phyloP scores from a whole-genome alignment of 1,284 basidiomycete genomes.

The Caloboletus firmus region DNA sequence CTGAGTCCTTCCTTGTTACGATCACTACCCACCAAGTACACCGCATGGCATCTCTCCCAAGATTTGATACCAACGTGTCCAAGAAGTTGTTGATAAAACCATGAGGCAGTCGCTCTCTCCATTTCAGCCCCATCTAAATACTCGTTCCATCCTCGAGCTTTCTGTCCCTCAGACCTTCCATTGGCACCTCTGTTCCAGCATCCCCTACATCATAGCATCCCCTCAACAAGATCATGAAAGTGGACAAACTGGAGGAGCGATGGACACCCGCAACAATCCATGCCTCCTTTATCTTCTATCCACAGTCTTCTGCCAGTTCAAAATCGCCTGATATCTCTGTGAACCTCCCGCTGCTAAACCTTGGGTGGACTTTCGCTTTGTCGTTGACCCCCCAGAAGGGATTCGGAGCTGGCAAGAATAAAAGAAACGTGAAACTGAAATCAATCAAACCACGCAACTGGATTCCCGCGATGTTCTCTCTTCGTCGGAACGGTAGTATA shows the following conservation, averaged over 20 bases:
- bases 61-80: background rate
- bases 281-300: constrained; percentile 1
- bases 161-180: background rate
- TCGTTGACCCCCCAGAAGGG: background rate
- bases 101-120: background rate
- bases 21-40: background rate
- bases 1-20: too few relatives aligned
- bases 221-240: background rate
- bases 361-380: constrained; percentile 24
- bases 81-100: background rate
- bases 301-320: background rate
- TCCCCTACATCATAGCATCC: background rate
- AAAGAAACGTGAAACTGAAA: too few relatives aligned
- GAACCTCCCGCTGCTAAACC: constrained; percentile 10
- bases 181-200: background rate
- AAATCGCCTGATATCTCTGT: background rate
- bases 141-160: background rate
- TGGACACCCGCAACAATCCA: constrained; percentile 19
- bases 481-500: constrained; percentile 1
- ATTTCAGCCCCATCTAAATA: background rate
- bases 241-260: constrained; percentile 11
- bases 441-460: background rate
- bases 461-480: constrained; percentile 10
- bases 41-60: background rate
- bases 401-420: too few relatives aligned